A percentile compares a stretch with the other conserved stretches of the same genome.
phyloP scores from a whole-genome alignment of 1,139 yeast genomes.

The Scheffersomyces illinoinensis region DNA sequence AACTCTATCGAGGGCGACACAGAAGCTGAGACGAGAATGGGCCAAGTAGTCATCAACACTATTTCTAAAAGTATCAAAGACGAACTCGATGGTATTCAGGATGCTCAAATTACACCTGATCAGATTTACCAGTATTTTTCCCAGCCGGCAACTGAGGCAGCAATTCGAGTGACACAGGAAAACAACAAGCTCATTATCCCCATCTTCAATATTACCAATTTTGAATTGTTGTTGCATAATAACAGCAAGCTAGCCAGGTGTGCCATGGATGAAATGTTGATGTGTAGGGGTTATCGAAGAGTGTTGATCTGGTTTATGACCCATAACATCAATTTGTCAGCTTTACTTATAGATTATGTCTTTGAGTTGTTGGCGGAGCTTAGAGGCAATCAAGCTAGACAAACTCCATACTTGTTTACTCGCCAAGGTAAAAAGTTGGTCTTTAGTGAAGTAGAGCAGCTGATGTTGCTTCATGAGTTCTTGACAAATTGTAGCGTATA shows the following conservation, averaged over 20 bases:
- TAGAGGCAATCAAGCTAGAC: slow-evolving; percentile 42
- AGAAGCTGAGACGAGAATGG: slow-evolving; percentile 31
- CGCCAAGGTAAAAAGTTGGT: slow-evolving; percentile 51
- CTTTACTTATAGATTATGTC: slow-evolving; percentile 54
- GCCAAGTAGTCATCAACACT: slow-evolving; percentile 45
- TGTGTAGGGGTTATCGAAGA: slow-evolving; percentile 63
- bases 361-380: slow-evolving; percentile 57
- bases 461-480: slow-evolving; percentile 71
- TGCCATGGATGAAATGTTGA: slow-evolving; percentile 65
- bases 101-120: slow-evolving; percentile 46
- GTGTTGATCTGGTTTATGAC: slow-evolving; percentile 68
- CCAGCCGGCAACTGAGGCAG: slow-evolving; percentile 29
- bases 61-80: slow-evolving; percentile 54
- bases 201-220: slow-evolving; percentile 42
- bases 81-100: slow-evolving; percentile 18
- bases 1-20: slow-evolving; percentile 27
- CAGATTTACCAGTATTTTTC: slow-evolving; percentile 49
- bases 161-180: slow-evolving; percentile 23
- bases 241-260: slow-evolving; percentile 50
- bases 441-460: slow-evolving; percentile 57
- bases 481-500: slow-evolving; percentile 55
- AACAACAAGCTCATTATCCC: slow-evolving; percentile 34
- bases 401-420: slow-evolving; percentile 44
- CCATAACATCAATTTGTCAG: slow-evolving; percentile 55
- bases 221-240: slow-evolving; percentile 38